Conservation (phyloP, 768 basidiomycete species). For the Mycena leptocephala region DNA sequence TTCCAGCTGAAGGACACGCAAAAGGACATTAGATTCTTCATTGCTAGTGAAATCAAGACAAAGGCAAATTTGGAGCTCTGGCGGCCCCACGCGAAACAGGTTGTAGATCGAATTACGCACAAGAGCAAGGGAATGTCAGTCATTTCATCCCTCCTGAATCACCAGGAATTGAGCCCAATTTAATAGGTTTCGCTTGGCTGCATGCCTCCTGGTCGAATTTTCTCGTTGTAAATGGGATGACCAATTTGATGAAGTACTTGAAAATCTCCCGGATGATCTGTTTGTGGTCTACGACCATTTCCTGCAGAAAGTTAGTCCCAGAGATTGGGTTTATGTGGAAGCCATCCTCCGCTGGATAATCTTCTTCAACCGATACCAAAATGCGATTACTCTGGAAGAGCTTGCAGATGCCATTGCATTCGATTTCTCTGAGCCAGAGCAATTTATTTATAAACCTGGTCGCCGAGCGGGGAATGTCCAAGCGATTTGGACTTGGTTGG, state of each 20-base stretch:
- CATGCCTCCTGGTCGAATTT: not conserved
- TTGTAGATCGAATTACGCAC: not conserved
- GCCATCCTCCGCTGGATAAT: not conserved
- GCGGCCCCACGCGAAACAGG: not conserved
- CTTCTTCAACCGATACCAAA: not conserved
- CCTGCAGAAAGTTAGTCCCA: not conserved
- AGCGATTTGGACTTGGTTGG: too few species aligned
- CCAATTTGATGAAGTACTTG: not conserved
- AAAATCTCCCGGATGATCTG: too few species aligned
- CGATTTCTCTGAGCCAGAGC: too few species aligned
- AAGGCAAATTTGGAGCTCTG: not conserved
- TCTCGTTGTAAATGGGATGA: not conserved
- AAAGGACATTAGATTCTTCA: slow-evolving; percentile 1
- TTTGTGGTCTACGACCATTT: too few species aligned
- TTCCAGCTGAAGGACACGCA: not conserved
- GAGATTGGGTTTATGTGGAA: not conserved
- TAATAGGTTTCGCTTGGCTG: not conserved
- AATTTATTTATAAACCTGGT: too few species aligned
- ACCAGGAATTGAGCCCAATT: too few species aligned
- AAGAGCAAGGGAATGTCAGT: not conserved
- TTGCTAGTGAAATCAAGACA: not conserved
- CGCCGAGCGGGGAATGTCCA: too few species aligned
- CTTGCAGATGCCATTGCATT: not conserved
- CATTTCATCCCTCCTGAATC: not conserved
- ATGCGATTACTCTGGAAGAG: not conserved